Evolutionary conservation across 257 asterid species (phyloP).

Genomic region (Lycium barbarum): DNA sequence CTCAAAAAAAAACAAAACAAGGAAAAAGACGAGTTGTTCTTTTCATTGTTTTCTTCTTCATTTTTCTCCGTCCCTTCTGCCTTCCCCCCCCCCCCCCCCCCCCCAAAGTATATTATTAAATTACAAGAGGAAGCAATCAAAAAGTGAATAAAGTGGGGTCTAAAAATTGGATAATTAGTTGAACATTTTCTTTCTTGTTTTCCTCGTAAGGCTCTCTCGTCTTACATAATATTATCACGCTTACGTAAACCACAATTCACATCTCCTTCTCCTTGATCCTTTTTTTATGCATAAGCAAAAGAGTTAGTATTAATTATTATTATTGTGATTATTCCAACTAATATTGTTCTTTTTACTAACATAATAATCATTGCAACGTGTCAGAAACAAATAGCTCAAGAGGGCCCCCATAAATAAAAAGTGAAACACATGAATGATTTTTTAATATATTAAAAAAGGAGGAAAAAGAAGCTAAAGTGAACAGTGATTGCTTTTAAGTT

Average conservation of each 20-base stretch:
- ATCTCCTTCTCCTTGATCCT: slow-evolving; percentile 17
- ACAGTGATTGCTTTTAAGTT: slow-evolving; percentile 23
- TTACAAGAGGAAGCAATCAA: slow-evolving; percentile 10
- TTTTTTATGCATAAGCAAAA: slow-evolving; percentile 23
- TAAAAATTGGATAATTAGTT: slow-evolving; percentile 10
- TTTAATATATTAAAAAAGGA: not conserved
- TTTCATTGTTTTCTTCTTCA: no score
- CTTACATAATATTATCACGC: slow-evolving; percentile 14
- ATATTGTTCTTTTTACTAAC: slow-evolving; percentile 12
- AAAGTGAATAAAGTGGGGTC: slow-evolving; percentile 24
- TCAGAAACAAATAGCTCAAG: slow-evolving; percentile 18
- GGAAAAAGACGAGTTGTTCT: no score
- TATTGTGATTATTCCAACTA: slow-evolving; percentile 23
- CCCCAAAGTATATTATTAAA: not conserved
- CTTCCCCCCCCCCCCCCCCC: not conserved
- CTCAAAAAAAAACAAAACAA: no score
- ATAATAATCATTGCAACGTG: slow-evolving; percentile 33
- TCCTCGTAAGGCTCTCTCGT: not conserved
- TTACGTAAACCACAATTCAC: slow-evolving; percentile 32
- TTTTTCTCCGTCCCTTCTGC: not conserved
- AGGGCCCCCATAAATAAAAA: slow-evolving; percentile 15
- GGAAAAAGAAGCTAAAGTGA: not conserved
- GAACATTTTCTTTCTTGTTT: not conserved
- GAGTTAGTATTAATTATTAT: slow-evolving; percentile 23
- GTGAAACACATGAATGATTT: slow-evolving; percentile 30